Evolutionary conservation across 202 grass and related monocot genomes (phyloP).

Genomic region (Hordeum pubiflorum): DNA sequence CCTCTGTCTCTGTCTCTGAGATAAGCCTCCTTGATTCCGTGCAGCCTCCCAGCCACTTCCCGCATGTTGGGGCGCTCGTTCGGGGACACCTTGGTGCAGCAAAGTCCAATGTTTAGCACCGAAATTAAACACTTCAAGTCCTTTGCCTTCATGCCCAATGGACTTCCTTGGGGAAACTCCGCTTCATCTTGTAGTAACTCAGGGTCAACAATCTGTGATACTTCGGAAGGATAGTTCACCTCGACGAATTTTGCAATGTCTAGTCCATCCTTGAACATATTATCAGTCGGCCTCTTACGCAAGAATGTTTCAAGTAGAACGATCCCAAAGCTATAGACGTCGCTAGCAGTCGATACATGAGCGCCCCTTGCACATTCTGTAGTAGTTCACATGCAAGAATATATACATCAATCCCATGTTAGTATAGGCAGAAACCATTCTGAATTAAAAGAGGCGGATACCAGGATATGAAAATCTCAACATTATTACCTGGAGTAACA

Average conservation of each 20-base stretch:
- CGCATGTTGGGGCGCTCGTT: conserved; percentile 13
- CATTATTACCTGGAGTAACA: background rate
- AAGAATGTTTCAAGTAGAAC: background rate
- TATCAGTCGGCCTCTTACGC: background rate
- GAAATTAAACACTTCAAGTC: background rate
- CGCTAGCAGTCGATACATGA: too few species aligned
- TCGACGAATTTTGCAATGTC: background rate
- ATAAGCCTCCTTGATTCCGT: background rate
- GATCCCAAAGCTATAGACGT: too few species aligned
- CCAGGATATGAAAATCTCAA: background rate
- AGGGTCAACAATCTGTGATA: background rate
- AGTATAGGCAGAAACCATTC: too few species aligned
- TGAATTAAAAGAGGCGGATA: background rate
- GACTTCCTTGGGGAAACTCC: background rate
- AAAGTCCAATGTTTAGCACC: background rate
- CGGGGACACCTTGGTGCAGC: background rate
- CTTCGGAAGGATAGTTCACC: background rate
- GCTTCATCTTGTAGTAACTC: background rate
- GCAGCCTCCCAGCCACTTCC: conserved; percentile 9
- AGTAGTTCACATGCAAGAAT: too few species aligned
- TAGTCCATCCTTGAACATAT: conserved; percentile 10
- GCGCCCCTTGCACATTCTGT: too few species aligned
- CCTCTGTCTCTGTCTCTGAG: too few species aligned
- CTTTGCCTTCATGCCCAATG: background rate
- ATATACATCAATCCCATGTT: too few species aligned